Conservation (phyloP, 202 grass and related monocot genomes). For the Panicum hallii region DNA sequence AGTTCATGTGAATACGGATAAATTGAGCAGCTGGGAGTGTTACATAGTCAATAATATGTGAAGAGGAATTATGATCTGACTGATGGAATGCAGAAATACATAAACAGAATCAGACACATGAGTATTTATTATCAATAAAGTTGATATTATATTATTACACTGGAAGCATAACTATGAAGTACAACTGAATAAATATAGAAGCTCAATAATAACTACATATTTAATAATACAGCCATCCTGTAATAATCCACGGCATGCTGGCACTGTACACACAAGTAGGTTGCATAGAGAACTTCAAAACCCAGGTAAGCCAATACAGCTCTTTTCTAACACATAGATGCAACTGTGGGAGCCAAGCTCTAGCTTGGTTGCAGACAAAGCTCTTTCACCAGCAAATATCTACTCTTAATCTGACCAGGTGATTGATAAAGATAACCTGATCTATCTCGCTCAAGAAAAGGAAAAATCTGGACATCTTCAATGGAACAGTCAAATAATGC, state of each 20-base stretch:
- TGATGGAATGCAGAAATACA: constrained; percentile 19
- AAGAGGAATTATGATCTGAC: neutral
- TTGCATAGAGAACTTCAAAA: neutral
- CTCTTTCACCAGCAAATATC: neutral
- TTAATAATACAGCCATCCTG: neutral
- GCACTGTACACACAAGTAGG: neutral
- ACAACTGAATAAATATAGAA: neutral
- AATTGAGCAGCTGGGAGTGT: neutral
- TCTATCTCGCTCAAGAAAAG: neutral
- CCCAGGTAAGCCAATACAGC: neutral
- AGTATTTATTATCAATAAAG: neutral
- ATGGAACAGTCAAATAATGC: neutral
- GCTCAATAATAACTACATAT: neutral
- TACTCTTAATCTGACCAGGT: neutral
- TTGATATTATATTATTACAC: neutral
- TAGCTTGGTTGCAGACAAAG: neutral
- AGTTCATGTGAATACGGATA: constrained; percentile 11
- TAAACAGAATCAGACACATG: neutral
- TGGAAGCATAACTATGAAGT: neutral
- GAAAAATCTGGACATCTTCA: neutral
- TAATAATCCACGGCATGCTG: neutral
- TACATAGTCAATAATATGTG: neutral
- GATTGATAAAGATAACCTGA: neutral
- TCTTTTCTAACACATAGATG: constrained; percentile 5
- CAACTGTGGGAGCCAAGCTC: neutral